Base-by-base conservation (phyloP, 352 stramenopile species). In the Pythium aphanidermatum region DNA sequence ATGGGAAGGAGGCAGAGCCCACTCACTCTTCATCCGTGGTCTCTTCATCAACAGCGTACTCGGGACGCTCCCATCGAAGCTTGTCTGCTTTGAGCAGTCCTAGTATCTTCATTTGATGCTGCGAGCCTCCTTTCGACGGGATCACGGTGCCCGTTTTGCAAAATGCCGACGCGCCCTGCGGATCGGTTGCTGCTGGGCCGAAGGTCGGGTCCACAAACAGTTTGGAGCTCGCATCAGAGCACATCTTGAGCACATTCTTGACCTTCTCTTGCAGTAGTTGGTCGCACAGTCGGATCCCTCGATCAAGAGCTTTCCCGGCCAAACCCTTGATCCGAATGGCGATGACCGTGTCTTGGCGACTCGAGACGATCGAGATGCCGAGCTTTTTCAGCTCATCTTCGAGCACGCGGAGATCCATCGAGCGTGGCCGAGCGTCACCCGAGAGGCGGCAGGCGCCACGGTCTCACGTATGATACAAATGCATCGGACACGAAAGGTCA, bases 351-450 rank as follows among this genome's bases (percentile, higher is more conserved):
- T 88, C 74, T 53, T 90, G 77, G 13, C 66, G 73, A 23, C 77
- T 74, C 0, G 76, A 90, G 11, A 89, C 67, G 45, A 94, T 73
- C 19, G 27, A 66, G 33, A 92, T 82, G 0, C 77, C 82, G 11
- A 92, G 58, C 47, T 83, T 86, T 46, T 88, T 85, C 16, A 94
- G 70, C 66, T 89, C 75, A 38, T 89, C 72, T 49, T 94, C 77
- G 25, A 94, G 51, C 7, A 49, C 51, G 17, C 62, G 68, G 16
- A 86, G 48, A 45, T 87, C 69, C 44, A 76, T 57, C 16, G 16
- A 8, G n/a, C 19, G 29, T 29, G 21, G n/a, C 8, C 32, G 32
- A 13, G 8, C 7, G 14, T 16, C 13, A 38, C 32, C 16, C 32
- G 32, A 38, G 21, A 38, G 32, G 32, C 21, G 13, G n/a, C 14